Evolutionary conservation across 371 early-diverging fungal genomes (phyloP).

Genomic region (Lichtheimia corymbifera): DNA sequence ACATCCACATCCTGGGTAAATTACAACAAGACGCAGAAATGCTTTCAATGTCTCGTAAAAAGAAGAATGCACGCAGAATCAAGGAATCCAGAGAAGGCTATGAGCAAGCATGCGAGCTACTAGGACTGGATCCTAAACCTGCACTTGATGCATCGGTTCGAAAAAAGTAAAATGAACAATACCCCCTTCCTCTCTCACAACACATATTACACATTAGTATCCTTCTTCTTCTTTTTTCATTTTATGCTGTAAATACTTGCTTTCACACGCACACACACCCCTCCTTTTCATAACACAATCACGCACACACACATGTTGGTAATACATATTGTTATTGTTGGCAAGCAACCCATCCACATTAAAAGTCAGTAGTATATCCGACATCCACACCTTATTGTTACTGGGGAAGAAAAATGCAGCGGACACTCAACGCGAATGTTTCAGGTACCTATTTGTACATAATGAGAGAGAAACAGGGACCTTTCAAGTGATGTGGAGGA

Average conservation of each 20-base stretch:
- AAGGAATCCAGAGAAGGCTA: slow-evolving; percentile 38
- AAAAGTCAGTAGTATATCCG: no score
- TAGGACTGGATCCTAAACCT: slow-evolving; percentile 18
- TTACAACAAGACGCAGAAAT: slow-evolving; percentile 30
- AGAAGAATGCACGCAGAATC: slow-evolving; percentile 24
- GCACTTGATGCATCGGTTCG: slow-evolving; percentile 8
- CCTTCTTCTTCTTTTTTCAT: background rate
- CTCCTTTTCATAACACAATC: no score
- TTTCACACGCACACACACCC: background rate
- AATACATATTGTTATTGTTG: no score
- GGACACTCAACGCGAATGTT: background rate
- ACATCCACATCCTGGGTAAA: slow-evolving; percentile 35
- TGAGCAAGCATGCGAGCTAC: slow-evolving; percentile 28
- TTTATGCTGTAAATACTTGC: slow-evolving; percentile 2
- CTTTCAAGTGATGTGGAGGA: no score
- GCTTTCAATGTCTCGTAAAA: slow-evolving; percentile 29
- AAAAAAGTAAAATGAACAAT: background rate
- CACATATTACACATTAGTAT: background rate
- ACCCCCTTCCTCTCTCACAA: background rate
- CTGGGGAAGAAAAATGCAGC: background rate
- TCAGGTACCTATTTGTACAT: no score
- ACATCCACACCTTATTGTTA: background rate
- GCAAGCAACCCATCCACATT: no score
- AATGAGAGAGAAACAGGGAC: no score
- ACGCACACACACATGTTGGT: no score